Evolutionary conservation across 2,329 filamentous ascomycete genomes (phyloP), one percentile per base, ranked within the genome.

Genomic region (Ophidiomyces ophidiicola): DNA sequence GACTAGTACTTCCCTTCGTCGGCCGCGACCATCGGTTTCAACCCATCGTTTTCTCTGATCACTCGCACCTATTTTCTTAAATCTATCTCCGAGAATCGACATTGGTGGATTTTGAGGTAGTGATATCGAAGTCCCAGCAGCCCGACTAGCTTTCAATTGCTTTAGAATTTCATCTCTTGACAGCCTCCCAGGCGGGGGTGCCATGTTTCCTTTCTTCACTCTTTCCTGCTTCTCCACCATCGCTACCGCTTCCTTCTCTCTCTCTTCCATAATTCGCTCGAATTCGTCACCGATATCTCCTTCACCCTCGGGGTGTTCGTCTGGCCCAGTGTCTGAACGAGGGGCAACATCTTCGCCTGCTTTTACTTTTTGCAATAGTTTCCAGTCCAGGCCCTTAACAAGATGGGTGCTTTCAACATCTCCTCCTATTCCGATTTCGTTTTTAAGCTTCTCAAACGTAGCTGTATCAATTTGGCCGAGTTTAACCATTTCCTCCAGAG

Each of bases 351-450:
- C 66, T 44, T 69, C 67, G 1, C 67, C 67, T n/a, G 57, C 60
- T 38, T 57, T 61, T 0, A 63, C 56, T 35, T 62, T 52, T 47
- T 55, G 50, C 46, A 69, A 64, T 8, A 96, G 66, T 57, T 82
- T 81, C 56, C 85, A 82, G 60, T 98, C 90, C 35, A 98, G 62
- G 0, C 90, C 90, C 56, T 94, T 96, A 33, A 96, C 80, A 48
- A 94, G 62, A 67, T 94, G 85, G 10, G 86, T 93, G 50, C 77
- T 84, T 10, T 67, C 67, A 15, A 87, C 62, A 56, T 93, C 82
- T 5, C 87, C 88, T 3, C 86, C 87, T 1, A 84, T 67, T 0
- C 63, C 74, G 40, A 94, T 84, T 50, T 92, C 74, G 46, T 74
- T 73, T 23, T 81, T 69, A 28, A 88, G 59, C 50, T 72, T 76